Base-by-base conservation (phyloP, 2,329 filamentous ascomycete species). In the Erysiphe pulchra region DNA sequence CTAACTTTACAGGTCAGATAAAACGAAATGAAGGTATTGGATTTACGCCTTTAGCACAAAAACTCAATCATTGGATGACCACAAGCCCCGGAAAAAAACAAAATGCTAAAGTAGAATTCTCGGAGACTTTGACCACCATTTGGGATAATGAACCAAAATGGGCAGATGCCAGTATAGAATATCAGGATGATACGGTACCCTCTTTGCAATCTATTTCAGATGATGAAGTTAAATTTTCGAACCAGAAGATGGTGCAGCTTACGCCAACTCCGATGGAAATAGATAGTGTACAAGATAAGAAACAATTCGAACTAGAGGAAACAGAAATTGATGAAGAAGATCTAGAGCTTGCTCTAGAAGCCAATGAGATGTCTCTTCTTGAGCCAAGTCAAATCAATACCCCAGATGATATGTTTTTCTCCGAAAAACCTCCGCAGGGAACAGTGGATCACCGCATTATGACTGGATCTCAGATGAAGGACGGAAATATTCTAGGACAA, bases 31-130 rank as follows among this genome's bases (percentile, higher is more conserved):
- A 50, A 14, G 61, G 62, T 16, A 56, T 71, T 45, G 73, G 74
- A 1, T 77, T 80, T 50, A 79, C 75, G 1, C 73, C 75, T 20
- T 61, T 83, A 34, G 72, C 72, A 4, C 63, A 69, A 34, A 69
- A 77, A 53, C 61, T 82, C 4, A 68, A 63, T 48, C 65, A 67
- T 20, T 83, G 79, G 78, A 67, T 68, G 50, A 65, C 76, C 1
- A 65, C 65, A 20, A 79, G 71, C 50, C 73, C 74, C 2, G 54
- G 58, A 6, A 67, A 69, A 50, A 56, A 53, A 16, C 17, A 10
- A 4, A 3, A 34, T 34, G 14, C 32, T 12, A n/a, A n/a, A 10
- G 11, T n/a, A 12, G 32, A 12, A 12, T 34, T 34, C 10, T 34
- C 32, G 11, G 32, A 34, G 9, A 34, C 14, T n/a, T 34, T 34